A percentile compares a stretch with the other conserved stretches of the same genome.
phyloP scores from a whole-genome alignment of 1,284 basidiomycete genomes.

The Phellopilus nigrolimitatus region DNA sequence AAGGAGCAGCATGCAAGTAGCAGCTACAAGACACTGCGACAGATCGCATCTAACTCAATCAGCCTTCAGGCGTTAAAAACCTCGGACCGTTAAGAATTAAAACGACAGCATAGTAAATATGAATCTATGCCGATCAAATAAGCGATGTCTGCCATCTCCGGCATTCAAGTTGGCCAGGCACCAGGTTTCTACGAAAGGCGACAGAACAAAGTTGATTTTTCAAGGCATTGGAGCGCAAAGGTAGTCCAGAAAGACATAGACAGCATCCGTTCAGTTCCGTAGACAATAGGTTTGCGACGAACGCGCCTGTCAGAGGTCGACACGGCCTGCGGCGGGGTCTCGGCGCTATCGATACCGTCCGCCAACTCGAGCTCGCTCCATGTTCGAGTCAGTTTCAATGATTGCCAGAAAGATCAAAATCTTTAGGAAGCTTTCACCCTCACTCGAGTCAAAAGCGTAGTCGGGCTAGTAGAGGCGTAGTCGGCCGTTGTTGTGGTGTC shows the following conservation, averaged over 20 bases:
- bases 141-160: background rate
- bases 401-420: background rate
- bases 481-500: background rate
- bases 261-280: too few relatives aligned
- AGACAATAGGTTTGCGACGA: too few relatives aligned
- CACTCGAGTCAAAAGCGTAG: background rate
- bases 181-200: too few relatives aligned
- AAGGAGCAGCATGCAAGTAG: background rate
- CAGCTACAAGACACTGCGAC: background rate
- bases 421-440: background rate
- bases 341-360: too few relatives aligned
- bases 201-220: too few relatives aligned
- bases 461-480: slow-evolving; percentile 1
- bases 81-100: background rate
- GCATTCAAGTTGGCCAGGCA: background rate
- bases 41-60: background rate
- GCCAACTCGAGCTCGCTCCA: background rate
- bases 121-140: background rate
- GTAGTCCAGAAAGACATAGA: too few relatives aligned
- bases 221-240: too few relatives aligned
- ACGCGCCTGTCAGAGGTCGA: too few relatives aligned
- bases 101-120: background rate
- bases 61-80: background rate
- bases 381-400: slow-evolving; percentile 3
- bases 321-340: too few relatives aligned